Evolutionary conservation across 108 stramenopile species (phyloP).

Genomic region (Skeletonema marinoi): DNA sequence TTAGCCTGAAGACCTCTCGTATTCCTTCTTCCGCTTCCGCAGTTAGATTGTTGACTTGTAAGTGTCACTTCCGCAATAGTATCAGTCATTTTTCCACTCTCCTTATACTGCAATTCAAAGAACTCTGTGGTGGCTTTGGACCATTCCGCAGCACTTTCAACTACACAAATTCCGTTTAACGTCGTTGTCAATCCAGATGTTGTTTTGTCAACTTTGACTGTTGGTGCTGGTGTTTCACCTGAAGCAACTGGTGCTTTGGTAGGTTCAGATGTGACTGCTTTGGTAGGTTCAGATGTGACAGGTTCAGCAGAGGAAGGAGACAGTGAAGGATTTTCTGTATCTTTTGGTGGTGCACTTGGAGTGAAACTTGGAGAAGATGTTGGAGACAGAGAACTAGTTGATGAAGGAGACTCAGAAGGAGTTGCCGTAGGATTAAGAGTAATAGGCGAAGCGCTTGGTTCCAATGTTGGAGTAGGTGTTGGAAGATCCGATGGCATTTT

Average conservation of each 20-base stretch:
- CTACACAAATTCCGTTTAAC: slow-evolving; percentile 3
- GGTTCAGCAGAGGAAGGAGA: background rate
- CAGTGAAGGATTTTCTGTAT: background rate
- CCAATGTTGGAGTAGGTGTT: background rate
- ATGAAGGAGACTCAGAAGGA: slow-evolving; percentile 18
- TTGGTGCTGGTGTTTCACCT: slow-evolving; percentile 6
- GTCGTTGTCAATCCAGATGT: slow-evolving; percentile 18
- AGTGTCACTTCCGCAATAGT: slow-evolving; percentile 11
- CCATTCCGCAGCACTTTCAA: slow-evolving; percentile 18
- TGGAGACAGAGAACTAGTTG: slow-evolving; percentile 9
- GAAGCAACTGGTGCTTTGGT: background rate
- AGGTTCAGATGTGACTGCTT: background rate
- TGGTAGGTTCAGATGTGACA: no score
- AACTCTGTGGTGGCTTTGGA: slow-evolving; percentile 14
- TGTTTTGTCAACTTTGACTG: slow-evolving; percentile 12
- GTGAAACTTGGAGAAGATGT: background rate
- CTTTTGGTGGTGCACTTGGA: background rate
- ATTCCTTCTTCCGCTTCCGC: background rate
- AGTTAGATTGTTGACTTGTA: background rate
- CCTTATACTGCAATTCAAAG: slow-evolving; percentile 23
- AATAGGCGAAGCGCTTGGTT: slow-evolving; percentile 3
- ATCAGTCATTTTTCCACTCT: background rate
- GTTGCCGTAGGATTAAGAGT: slow-evolving; percentile 1
- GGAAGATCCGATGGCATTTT: slow-evolving; percentile 6
- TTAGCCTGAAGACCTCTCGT: slow-evolving; percentile 1